A percentile compares a stretch with the other conserved stretches of the same genome.
Conservation (phyloP, 2,329 filamentous ascomycete species). For the Scedosporium aurantiacum region DNA sequence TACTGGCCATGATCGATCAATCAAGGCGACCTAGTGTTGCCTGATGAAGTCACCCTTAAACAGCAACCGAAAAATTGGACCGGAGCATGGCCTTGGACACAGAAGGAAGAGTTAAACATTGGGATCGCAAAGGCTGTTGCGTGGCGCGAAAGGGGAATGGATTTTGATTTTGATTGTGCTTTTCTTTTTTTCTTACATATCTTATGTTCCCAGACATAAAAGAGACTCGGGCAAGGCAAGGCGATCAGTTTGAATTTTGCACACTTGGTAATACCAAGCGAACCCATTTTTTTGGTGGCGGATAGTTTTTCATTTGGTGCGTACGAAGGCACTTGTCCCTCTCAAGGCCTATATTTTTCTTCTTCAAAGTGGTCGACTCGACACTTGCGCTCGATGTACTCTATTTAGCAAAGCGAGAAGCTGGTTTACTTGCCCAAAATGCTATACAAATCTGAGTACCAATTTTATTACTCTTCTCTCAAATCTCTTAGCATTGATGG, state of each 20-base stretch:
- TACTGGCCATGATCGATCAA: background rate
- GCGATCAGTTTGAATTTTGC: constrained; percentile 16
- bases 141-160: constrained; percentile 5
- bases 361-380: background rate
- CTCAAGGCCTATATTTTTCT: background rate
- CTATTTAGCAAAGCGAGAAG: background rate
- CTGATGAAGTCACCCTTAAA: background rate
- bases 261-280: background rate
- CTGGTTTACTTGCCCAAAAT: background rate
- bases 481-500: background rate
- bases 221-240: background rate
- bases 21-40: background rate
- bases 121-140: background rate
- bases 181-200: background rate
- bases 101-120: background rate
- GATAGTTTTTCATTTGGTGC: background rate
- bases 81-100: background rate
- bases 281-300: constrained; percentile 7
- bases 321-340: background rate
- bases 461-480: background rate
- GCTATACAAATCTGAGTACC: background rate
- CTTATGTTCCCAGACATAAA: constrained; percentile 16
- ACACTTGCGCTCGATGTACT: background rate
- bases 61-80: background rate
- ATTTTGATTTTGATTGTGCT: constrained; percentile 17